Evolutionary conservation across 352 stramenopile species (phyloP), one percentile per base, ranked within the genome.

Genomic region (Peronospora farinosa): DNA sequence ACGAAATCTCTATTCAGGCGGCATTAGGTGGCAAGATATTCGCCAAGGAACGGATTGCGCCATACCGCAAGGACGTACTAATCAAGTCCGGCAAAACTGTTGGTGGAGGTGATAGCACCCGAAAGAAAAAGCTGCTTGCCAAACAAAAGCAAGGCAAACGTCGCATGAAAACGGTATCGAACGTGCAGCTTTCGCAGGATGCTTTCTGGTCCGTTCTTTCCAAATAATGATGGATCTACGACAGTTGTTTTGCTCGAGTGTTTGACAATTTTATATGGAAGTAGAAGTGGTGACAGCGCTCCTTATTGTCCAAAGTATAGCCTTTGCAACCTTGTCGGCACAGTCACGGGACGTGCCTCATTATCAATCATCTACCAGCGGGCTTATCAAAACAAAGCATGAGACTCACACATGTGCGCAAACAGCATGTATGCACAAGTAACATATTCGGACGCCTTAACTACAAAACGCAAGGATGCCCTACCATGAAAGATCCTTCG

Each of bases 111-210:
- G 97, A 99, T 63, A 78, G 92, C 36, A 97, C 92, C 40, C 76
- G 97, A 42, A 99, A 99, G 69, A 98, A 98, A 57, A 99, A 99
- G 61, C 77, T 99, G 25, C 66, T 99, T 10, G 96, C 98, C 57
- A 99, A 98, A 73, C 97, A 99, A 68, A 99, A 99, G 66, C 75
- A 96, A 49, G 97, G 97, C 54, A 99, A 99, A 78, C 96, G 97
- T 52, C 89, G 91, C 49, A 95, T 97, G 72, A 97, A 98, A 72
- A 95, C 90, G 11, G 84, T 97, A 39, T 92, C 95, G 7, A 98
- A 97, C 54, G 96, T 99, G 3, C 77, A 95, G 57, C 77, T 99
- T 33, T 96, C 86, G 42, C 96, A 99, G 69, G 95, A 96, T 47
- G 96, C 96, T 13, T 98, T 99, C 67, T 97, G 98, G 88, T 97